Evolutionary conservation across 306 rosid species (phyloP), one percentile per base, ranked within the genome.

Genomic region (Dalbergia cochinchinensis): DNA sequence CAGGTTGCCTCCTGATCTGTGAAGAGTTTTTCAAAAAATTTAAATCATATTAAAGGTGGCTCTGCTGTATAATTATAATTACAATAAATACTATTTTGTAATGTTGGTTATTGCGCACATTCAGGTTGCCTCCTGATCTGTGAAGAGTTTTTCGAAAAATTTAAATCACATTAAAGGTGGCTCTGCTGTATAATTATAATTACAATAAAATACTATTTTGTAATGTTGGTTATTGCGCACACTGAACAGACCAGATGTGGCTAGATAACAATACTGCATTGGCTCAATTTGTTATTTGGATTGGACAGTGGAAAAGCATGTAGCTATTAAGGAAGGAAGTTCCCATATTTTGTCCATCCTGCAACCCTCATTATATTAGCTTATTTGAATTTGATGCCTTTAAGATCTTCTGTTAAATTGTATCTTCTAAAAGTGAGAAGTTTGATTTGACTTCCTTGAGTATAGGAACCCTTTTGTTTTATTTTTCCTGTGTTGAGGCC

Each of bases 241-340:
- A 20, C 66, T 65, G 65, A 13, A 18, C 62, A 47, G 70, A 45
- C 42, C 58, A 37, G 41, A 37, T 37, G 41, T 41, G 31, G 58
- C 41, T 22, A 41, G 57, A 41, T 4, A 8, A n/a, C 50, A 26
- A 8, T 37, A 6, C 7, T 16, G 48, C 4, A 8, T 20, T 20
- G 48, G n/a, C 47, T 73, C 71, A 62, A 62, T 47, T 75, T 62
- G 35, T 77, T 48, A 53, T 60, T 8, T 67, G 45, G 74, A 54
- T 76, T 51, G 41, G 62, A 39, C 72, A 63, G 50, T 15, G 48
- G 63, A 63, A 62, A 63, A 63, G 63, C 71, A 12, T 11, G 51
- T 16, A 19, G 16, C 2, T 22, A 5, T 48, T 5, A 41, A 58
- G 53, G 55, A 37, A 11, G 26, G 58, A 19, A 22, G 6, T 44